These are phyloP conservation scores for Cyclotella cryptica DNA, from an alignment of 108 stramenopile species.

Conservation along the genomic window DNA sequence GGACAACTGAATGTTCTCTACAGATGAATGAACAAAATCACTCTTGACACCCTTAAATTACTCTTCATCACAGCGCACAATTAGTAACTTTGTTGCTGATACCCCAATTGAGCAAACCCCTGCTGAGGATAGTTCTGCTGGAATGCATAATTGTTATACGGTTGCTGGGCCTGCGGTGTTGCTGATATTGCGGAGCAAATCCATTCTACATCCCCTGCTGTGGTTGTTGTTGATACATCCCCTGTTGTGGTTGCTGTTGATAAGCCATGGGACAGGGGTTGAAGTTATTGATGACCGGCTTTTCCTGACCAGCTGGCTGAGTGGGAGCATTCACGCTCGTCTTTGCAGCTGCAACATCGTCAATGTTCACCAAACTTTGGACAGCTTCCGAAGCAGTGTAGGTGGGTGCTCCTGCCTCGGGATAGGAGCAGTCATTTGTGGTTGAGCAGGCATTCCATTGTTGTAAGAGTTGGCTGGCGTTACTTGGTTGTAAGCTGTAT, in stretches of 20 bases:
- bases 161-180: conserved; percentile 6
- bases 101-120: conserved; percentile 10
- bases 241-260: conserved; percentile 15
- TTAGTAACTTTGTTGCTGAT: conserved; percentile 4
- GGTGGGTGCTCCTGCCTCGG: conserved; percentile 7
- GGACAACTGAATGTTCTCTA: no score
- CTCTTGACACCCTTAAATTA: no score
- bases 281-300: conserved; percentile 40
- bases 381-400: conserved; percentile 16
- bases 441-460: neutral
- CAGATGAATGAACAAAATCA: no score
- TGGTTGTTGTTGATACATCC: conserved; percentile 12
- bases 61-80: neutral
- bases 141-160: neutral
- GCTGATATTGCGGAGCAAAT: conserved; percentile 13
- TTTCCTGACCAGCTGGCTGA: conserved; percentile 19
- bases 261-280: conserved; percentile 5
- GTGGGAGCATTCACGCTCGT: neutral
- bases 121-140: conserved; percentile 10
- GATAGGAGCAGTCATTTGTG: neutral
- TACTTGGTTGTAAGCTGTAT: conserved; percentile 8
- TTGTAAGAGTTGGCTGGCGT: neutral
- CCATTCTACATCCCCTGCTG: conserved; percentile 12
- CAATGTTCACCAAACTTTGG: conserved; percentile 36
- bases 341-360: conserved; percentile 24